phyloP scores from a whole-genome alignment of 2,329 filamentous ascomycete species.

The Botrytis porri region DNA sequence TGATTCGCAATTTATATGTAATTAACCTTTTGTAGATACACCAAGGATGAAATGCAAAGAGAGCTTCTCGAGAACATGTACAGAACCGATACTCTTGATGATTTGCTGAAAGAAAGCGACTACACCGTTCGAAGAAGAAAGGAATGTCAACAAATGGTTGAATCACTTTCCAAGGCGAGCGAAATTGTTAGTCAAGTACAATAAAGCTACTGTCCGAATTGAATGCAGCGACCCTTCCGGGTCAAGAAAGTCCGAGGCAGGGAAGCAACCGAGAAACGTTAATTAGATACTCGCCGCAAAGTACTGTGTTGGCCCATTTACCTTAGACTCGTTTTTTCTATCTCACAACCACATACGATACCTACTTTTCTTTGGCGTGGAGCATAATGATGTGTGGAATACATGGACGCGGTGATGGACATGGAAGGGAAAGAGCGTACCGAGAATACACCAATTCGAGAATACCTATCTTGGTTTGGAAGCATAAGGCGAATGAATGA shows the following conservation, averaged over 20 bases:
- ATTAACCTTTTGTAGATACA: conserved; percentile 57
- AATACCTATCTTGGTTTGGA: conserved; percentile 15
- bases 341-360: conserved; percentile 32
- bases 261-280: conserved; percentile 21
- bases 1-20: background rate
- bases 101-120: conserved; percentile 95
- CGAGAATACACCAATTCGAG: conserved; percentile 2
- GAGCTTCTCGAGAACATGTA: conserved; percentile 98
- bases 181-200: conserved; percentile 86
- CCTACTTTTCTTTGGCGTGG: conserved; percentile 29
- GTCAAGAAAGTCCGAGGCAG: conserved; percentile 19
- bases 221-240: conserved; percentile 24
- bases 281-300: conserved; percentile 26
- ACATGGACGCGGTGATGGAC: conserved; percentile 23
- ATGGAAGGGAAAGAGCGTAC: conserved; percentile 20
- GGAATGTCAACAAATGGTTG: conserved; percentile 99
- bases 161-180: conserved; percentile 81
- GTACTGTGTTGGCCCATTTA: conserved; percentile 23
- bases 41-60: conserved; percentile 97
- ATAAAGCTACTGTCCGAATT: conserved; percentile 29
- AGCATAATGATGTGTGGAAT: conserved; percentile 31
- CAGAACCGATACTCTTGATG: conserved; percentile 82
- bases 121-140: conserved; percentile 93
- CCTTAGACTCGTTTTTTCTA: conserved; percentile 25
- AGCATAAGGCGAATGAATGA: conserved; percentile 29